phyloP scores from a whole-genome alignment of 768 basidiomycete genomes.

The Suillus luteus region DNA sequence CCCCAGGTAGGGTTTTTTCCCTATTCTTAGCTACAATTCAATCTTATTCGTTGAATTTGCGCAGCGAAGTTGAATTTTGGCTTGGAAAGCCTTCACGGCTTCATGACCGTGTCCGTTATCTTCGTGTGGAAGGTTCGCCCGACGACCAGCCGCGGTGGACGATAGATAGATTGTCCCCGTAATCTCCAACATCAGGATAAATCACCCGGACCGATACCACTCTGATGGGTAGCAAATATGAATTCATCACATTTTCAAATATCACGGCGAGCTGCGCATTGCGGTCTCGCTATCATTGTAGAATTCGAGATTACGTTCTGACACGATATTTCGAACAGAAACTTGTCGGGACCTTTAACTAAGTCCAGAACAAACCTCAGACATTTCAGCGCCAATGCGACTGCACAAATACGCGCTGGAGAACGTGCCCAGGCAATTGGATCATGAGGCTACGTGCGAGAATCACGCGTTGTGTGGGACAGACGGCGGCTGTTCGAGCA shows the following conservation, averaged over 20 bases:
- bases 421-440: neutral
- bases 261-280: neutral
- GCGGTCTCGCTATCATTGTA: neutral
- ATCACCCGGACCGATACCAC: neutral
- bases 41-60: constrained; percentile 14
- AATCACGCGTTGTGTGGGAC: neutral
- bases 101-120: constrained; percentile 86
- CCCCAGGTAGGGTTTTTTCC: constrained; percentile 59
- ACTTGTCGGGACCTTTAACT: neutral
- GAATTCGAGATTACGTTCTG: neutral
- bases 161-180: constrained; percentile 80
- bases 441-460: neutral
- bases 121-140: constrained; percentile 49
- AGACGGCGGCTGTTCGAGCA: neutral
- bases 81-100: constrained; percentile 92
- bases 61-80: constrained; percentile 97
- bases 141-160: constrained; percentile 66
- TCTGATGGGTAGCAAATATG: neutral
- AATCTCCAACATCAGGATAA: constrained; percentile 21
- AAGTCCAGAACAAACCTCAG: neutral
- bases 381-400: neutral
- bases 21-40: neutral
- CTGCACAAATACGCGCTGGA: neutral
- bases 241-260: neutral
- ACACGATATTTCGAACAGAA: neutral